Evolutionary conservation across 805 yeast genomes (phyloP).

Genomic region (Allodekkera sacchari): DNA sequence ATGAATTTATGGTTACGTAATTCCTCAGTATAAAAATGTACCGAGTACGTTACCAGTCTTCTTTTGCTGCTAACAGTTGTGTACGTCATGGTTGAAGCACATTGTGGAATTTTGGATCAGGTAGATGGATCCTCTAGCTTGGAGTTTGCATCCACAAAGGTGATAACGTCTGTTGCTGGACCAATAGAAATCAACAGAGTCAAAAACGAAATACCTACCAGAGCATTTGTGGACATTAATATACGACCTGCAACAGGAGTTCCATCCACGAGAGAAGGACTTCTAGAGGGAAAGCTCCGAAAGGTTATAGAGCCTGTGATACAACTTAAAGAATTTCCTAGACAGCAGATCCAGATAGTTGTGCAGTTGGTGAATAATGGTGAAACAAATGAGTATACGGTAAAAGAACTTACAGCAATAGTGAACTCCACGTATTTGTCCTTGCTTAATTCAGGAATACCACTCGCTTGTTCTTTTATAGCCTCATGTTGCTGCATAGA

Average conservation of each 20-base stretch:
- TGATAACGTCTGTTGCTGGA: slow-evolving; percentile 76
- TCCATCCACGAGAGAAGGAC: slow-evolving; percentile 63
- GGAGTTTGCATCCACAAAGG: slow-evolving; percentile 41
- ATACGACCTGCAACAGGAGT: slow-evolving; percentile 75
- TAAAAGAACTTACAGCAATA: slow-evolving; percentile 55
- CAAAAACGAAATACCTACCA: slow-evolving; percentile 77
- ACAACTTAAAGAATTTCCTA: slow-evolving; percentile 59
- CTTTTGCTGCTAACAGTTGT: too few species aligned
- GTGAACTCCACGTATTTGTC: slow-evolving; percentile 72
- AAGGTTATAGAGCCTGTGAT: slow-evolving; percentile 54
- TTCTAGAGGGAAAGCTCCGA: slow-evolving; percentile 63
- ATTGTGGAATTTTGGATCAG: slow-evolving; percentile 31
- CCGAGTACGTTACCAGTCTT: too few species aligned
- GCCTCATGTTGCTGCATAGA: slow-evolving; percentile 35
- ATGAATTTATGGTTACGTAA: not conserved
- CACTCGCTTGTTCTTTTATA: slow-evolving; percentile 53
- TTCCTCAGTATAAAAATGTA: not conserved
- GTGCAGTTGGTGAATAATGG: slow-evolving; percentile 55
- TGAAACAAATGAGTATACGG: slow-evolving; percentile 26
- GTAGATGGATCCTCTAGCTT: slow-evolving; percentile 79
- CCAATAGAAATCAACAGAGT: slow-evolving; percentile 73
- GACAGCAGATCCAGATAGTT: slow-evolving; percentile 66
- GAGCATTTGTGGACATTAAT: slow-evolving; percentile 67
- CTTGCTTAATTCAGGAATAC: slow-evolving; percentile 71
- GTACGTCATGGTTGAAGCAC: too few species aligned